phyloP scores from a whole-genome alignment of 495 filamentous ascomycete species.

The Tetracladium setigerum region DNA sequence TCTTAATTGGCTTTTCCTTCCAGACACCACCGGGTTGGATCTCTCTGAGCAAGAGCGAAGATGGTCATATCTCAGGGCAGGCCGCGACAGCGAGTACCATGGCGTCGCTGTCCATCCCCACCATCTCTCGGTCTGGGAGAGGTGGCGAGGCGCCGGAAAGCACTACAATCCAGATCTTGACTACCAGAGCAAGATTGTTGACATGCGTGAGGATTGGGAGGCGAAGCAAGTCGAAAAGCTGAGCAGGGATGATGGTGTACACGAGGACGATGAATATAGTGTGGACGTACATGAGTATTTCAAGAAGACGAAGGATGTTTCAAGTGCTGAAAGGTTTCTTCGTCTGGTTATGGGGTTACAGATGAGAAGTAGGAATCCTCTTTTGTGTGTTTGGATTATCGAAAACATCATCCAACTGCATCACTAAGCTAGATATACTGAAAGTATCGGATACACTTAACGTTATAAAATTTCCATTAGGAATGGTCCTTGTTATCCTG shows the following conservation, averaged over 20 bases:
- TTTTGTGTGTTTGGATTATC: too few relatives aligned
- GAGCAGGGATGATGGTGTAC: neutral
- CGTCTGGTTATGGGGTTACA: too few relatives aligned
- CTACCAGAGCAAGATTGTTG: slow-evolving; percentile 69
- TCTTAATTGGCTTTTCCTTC: slow-evolving; percentile 72
- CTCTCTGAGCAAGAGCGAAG: slow-evolving; percentile 91
- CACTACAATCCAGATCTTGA: slow-evolving; percentile 73
- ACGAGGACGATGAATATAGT: slow-evolving; percentile 10
- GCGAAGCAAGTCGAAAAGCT: slow-evolving; percentile 31
- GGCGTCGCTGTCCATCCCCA: slow-evolving; percentile 80
- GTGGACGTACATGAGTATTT: slow-evolving; percentile 14
- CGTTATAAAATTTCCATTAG: too few relatives aligned
- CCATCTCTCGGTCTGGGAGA: slow-evolving; percentile 79
- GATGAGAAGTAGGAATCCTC: too few relatives aligned
- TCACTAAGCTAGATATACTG: too few relatives aligned
- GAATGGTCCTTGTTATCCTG: too few relatives aligned
- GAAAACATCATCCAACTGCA: too few relatives aligned
- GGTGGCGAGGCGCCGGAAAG: slow-evolving; percentile 60
- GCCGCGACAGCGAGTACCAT: slow-evolving; percentile 73
- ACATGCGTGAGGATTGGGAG: slow-evolving; percentile 66
- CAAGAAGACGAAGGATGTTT: neutral
- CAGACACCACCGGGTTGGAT: slow-evolving; percentile 87
- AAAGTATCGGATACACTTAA: too few relatives aligned
- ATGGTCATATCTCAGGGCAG: slow-evolving; percentile 70
- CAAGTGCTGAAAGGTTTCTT: too few relatives aligned